Percentiles rank a stretch among this genome's conserved stretches.
Conservation (phyloP, 306 rosid species). For the Cucurbita maxima region DNA sequence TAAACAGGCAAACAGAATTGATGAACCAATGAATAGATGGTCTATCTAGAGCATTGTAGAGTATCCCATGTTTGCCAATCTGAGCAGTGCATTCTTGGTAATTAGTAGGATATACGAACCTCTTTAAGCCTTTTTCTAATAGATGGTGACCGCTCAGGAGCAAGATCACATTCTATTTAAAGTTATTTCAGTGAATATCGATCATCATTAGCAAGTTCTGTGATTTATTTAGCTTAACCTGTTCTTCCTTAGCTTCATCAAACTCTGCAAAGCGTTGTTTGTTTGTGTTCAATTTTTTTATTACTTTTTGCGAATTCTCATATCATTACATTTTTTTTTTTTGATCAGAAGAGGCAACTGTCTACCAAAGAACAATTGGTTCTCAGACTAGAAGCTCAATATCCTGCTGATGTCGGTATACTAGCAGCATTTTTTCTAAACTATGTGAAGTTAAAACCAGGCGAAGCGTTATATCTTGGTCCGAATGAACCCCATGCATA, state of each 20-base stretch:
- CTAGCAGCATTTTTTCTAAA: slow-evolving; percentile 24
- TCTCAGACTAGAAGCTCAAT: slow-evolving; percentile 23
- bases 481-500: slow-evolving; percentile 35
- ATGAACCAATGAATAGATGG: background rate
- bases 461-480: slow-evolving; percentile 26
- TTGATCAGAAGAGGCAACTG: slow-evolving; percentile 17
- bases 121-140: background rate
- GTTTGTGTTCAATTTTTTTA: background rate
- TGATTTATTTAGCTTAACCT: background rate
- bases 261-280: background rate
- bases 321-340: background rate
- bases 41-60: background rate
- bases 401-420: slow-evolving; percentile 27
- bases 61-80: background rate
- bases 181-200: background rate
- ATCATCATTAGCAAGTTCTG: background rate
- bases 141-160: background rate
- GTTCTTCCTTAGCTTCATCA: background rate
- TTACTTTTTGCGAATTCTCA: background rate
- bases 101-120: background rate
- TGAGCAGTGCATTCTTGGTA: background rate
- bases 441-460: slow-evolving; percentile 23
- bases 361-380: slow-evolving; percentile 25
- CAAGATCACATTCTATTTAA: background rate
- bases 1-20: background rate